Percentiles rank a stretch among this genome's conserved stretches.
phyloP scores from a whole-genome alignment of 768 basidiomycete genomes.

The Mycena metata region DNA sequence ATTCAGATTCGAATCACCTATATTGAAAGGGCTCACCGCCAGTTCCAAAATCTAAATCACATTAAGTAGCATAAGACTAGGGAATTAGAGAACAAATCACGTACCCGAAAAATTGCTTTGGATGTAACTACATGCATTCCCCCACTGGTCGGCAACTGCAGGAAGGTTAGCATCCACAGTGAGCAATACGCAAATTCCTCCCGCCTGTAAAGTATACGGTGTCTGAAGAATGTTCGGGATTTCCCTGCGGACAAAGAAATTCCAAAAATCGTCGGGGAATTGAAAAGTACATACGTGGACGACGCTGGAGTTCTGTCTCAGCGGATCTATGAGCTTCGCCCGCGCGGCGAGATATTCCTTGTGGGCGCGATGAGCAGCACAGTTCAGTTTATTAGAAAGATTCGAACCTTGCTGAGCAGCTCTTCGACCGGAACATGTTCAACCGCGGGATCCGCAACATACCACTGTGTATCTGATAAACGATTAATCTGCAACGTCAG shows the following conservation, averaged over 20 bases:
- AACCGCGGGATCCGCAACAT: conserved; percentile 92
- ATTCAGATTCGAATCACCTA: background rate
- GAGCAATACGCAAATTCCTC: background rate
- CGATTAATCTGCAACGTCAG: background rate
- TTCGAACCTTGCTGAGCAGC: conserved; percentile 83
- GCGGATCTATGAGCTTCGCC: conserved; percentile 83
- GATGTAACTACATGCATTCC: conserved; percentile 91
- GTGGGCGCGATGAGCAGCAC: conserved; percentile 16
- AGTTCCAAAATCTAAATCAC: conserved; percentile 83
- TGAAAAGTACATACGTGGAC: conserved; percentile 65
- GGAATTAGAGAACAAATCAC: conserved; percentile 33
- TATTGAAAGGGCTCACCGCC: conserved; percentile 62
- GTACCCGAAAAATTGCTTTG: conserved; percentile 89
- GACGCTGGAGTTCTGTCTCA: conserved; percentile 73
- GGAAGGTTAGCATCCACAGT: background rate
- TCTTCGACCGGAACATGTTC: conserved; percentile 83
- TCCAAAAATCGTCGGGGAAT: conserved; percentile 8
- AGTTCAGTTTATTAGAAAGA: background rate
- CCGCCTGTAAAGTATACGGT: conserved; percentile 94
- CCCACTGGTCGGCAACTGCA: conserved; percentile 86
- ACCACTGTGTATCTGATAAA: conserved; percentile 84
- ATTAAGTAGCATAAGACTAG: background rate
- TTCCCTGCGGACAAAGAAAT: conserved; percentile 64
- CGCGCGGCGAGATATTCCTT: conserved; percentile 88
- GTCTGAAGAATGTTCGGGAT: conserved; percentile 88